Conservation (phyloP, 148 eudicot species). For the Fallopia convolvulus region DNA sequence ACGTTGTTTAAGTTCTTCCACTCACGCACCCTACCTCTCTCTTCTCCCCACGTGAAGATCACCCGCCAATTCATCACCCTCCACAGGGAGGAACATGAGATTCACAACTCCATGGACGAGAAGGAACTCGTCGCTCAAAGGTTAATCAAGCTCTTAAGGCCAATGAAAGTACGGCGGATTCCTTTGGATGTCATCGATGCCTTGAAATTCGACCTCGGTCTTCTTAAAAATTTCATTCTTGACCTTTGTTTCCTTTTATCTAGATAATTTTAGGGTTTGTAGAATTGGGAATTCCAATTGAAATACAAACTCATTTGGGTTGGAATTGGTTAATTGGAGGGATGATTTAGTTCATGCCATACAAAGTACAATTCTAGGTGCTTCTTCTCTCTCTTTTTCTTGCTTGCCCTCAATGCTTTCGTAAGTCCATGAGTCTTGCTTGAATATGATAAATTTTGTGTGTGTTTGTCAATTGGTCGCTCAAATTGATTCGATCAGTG, state of each 20-base stretch:
- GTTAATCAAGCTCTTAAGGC: slow-evolving; percentile 48
- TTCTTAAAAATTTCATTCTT: slow-evolving; percentile 45
- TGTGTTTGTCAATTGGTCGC: no score
- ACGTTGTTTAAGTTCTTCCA: slow-evolving; percentile 35
- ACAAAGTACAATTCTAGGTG: slow-evolving; percentile 24
- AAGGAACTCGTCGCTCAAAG: slow-evolving; percentile 35
- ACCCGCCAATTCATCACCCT: slow-evolving; percentile 42
- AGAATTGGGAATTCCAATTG: slow-evolving; percentile 10
- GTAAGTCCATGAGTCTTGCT: no score
- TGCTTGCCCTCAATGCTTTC: no score
- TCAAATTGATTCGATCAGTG: no score
- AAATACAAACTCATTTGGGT: slow-evolving; percentile 26
- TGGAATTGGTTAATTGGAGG: slow-evolving; percentile 61
- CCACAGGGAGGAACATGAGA: slow-evolving; percentile 35
- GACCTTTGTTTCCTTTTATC: slow-evolving; percentile 44
- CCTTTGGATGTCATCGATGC: slow-evolving; percentile 43
- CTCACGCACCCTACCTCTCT: slow-evolving; percentile 24
- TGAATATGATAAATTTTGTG: no score
- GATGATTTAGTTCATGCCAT: slow-evolving; percentile 39
- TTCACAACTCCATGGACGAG: slow-evolving; percentile 22
- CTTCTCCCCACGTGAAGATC: no score
- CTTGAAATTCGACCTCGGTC: slow-evolving; percentile 54
- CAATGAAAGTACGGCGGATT: slow-evolving; percentile 32
- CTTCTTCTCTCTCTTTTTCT: no score
- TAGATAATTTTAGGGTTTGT: slow-evolving; percentile 54